These are phyloP conservation scores for Paecilomyces dactylethromorphus DNA, from an alignment of 2,329 filamentous ascomycete species.

Conservation along the genomic window DNA sequence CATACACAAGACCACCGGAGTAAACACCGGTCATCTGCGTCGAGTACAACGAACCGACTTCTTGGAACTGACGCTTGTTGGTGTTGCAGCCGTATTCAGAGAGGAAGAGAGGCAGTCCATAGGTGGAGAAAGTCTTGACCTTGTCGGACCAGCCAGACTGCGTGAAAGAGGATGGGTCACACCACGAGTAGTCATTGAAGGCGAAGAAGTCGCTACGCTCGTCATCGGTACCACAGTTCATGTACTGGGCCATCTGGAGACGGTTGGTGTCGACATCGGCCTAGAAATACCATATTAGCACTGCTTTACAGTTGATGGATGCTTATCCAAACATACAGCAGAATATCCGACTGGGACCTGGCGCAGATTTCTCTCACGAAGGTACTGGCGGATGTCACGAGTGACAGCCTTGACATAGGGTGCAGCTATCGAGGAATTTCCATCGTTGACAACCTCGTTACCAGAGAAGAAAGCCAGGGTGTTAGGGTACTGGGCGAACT, in stretches of 20 bases:
- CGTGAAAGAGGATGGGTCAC: constrained; percentile 71
- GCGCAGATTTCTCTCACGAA: constrained; percentile 56
- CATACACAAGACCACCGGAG: constrained; percentile 93
- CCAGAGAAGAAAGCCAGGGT: constrained; percentile 80
- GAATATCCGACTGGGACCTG: constrained; percentile 68
- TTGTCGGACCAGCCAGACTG: constrained; percentile 79
- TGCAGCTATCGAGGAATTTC: constrained; percentile 57
- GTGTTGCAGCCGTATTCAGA: constrained; percentile 90
- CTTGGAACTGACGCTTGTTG: constrained; percentile 73
- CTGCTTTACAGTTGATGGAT: background rate
- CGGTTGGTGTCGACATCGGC: constrained; percentile 83
- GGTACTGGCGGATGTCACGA: constrained; percentile 68
- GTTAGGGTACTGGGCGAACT: constrained; percentile 76
- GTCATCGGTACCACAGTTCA: constrained; percentile 85
- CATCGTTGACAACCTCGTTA: constrained; percentile 72
- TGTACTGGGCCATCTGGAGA: constrained; percentile 78
- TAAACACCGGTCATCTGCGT: constrained; percentile 80
- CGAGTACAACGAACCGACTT: constrained; percentile 73
- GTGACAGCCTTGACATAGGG: constrained; percentile 74
- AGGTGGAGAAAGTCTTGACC: constrained; percentile 79
- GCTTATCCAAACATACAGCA: constrained; percentile 27
- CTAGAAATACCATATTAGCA: constrained; percentile 9
- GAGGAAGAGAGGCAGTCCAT: constrained; percentile 85
- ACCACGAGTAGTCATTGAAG: constrained; percentile 77
- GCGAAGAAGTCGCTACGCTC: constrained; percentile 82